These are phyloP conservation scores for Gorgonomyces haynaldii DNA, from an alignment of 192 early-diverging fungal genomes.

Conservation along the genomic window DNA sequence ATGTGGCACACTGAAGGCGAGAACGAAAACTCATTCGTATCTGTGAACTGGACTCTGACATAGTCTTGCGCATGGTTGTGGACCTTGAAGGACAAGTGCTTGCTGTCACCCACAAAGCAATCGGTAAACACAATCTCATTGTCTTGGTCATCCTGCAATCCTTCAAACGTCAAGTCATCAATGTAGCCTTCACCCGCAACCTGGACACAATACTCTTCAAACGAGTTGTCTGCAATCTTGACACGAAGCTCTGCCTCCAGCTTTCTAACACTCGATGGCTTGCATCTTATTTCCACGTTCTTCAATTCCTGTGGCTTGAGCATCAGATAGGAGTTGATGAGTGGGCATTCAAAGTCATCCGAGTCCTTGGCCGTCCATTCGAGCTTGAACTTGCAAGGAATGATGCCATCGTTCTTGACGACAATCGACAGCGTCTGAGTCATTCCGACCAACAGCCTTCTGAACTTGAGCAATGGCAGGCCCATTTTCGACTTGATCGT, in stretches of 20 bases:
- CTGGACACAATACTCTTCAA: conserved; percentile 39
- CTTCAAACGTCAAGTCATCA: conserved; percentile 43
- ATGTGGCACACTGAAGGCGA: conserved; percentile 27
- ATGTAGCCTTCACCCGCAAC: conserved; percentile 44
- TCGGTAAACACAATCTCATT: conserved; percentile 39
- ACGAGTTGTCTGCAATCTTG: conserved; percentile 39
- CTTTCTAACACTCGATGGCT: conserved; percentile 25
- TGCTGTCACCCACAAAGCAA: conserved; percentile 33
- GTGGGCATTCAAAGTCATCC: conserved; percentile 32
- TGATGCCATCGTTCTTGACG: conserved; percentile 46
- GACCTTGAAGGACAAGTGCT: conserved; percentile 18
- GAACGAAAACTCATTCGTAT: conserved; percentile 24
- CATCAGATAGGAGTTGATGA: conserved; percentile 22
- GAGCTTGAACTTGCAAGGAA: conserved; percentile 40
- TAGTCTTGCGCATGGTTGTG: conserved; percentile 34
- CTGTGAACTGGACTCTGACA: conserved; percentile 20
- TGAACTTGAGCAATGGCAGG: conserved; percentile 32
- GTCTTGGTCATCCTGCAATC: conserved; percentile 31
- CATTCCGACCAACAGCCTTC: conserved; percentile 30
- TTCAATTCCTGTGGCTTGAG: conserved; percentile 31
- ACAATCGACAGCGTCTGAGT: conserved; percentile 29
- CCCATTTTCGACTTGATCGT: conserved; percentile 23
- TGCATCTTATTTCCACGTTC: conserved; percentile 27
- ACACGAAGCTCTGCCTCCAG: conserved; percentile 37
- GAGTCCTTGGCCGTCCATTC: conserved; percentile 37